Percentiles rank a stretch among this genome's conserved stretches.
Evolutionary conservation across 148 eudicot genomes (phyloP).

Genomic region (Vaccinium corymbosum): DNA sequence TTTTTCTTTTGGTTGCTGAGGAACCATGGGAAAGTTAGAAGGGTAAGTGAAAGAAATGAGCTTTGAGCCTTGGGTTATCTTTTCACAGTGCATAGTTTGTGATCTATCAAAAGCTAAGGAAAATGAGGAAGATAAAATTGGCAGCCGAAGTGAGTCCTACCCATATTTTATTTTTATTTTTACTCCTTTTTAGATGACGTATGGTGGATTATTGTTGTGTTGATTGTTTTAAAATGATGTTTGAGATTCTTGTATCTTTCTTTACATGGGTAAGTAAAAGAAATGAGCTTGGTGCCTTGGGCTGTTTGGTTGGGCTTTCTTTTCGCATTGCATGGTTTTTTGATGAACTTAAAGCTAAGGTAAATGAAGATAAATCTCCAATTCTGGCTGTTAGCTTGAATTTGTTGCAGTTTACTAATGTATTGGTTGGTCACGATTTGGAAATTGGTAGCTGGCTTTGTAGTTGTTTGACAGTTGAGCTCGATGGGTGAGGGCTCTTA

Average conservation of each 20-base stretch:
- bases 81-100: background rate
- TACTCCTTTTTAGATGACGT: no score
- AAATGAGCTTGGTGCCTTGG: background rate
- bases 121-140: background rate
- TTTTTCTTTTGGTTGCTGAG: background rate
- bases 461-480: background rate
- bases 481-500: no score
- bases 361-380: background rate
- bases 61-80: background rate
- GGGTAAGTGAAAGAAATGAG: constrained; percentile 4
- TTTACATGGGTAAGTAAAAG: background rate
- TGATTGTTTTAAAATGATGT: no score
- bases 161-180: no score
- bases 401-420: background rate
- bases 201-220: no score
- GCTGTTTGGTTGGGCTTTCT: background rate
- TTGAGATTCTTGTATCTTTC: no score
- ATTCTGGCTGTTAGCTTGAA: background rate
- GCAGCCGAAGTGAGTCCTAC: no score
- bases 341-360: background rate
- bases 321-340: background rate
- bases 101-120: background rate
- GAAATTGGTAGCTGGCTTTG: background rate
- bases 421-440: background rate
- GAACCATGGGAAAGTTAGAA: background rate